Percentiles rank a stretch among this genome's conserved stretches.
These are phyloP conservation scores for Leptodermis oblonga DNA, from an alignment of 257 asterid species.

Conservation along the genomic window DNA sequence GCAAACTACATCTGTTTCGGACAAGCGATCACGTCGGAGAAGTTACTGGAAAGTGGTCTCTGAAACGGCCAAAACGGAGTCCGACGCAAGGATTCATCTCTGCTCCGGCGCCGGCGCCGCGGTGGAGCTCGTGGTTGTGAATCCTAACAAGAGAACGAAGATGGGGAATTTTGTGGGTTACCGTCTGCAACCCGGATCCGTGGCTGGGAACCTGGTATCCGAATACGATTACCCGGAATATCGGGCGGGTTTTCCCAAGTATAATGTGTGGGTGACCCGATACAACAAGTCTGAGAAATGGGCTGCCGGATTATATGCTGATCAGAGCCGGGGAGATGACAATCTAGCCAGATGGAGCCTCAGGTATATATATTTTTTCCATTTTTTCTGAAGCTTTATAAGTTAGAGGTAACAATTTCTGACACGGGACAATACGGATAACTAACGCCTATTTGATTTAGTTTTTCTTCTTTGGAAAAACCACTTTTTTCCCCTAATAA, in stretches of 20 bases:
- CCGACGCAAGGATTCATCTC: slow-evolving; percentile 33
- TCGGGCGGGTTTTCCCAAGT: slow-evolving; percentile 60
- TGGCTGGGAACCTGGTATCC: slow-evolving; percentile 38
- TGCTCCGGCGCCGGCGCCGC: slow-evolving; percentile 41
- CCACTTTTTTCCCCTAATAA: no score
- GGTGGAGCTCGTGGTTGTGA: slow-evolving; percentile 44
- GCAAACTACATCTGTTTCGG: background rate
- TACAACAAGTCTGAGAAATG: slow-evolving; percentile 58
- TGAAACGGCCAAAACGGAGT: slow-evolving; percentile 34
- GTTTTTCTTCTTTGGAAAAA: no score
- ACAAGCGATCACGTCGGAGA: slow-evolving; percentile 18
- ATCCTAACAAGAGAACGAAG: slow-evolving; percentile 51
- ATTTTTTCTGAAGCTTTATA: background rate
- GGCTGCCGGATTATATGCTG: slow-evolving; percentile 76
- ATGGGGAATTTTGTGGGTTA: slow-evolving; percentile 55
- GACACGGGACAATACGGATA: no score
- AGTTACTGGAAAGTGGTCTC: slow-evolving; percentile 33
- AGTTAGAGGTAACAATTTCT: no score
- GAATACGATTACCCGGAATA: slow-evolving; percentile 62
- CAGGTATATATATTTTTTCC: background rate
- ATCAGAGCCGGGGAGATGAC: slow-evolving; percentile 34
- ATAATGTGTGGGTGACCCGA: slow-evolving; percentile 53
- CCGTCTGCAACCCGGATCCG: slow-evolving; percentile 41
- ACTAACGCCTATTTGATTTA: no score
- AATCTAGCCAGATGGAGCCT: slow-evolving; percentile 11